These are phyloP conservation scores for Podochytrium sp. DNA, from an alignment of 192 early-diverging fungal species.

Conservation along the genomic window DNA sequence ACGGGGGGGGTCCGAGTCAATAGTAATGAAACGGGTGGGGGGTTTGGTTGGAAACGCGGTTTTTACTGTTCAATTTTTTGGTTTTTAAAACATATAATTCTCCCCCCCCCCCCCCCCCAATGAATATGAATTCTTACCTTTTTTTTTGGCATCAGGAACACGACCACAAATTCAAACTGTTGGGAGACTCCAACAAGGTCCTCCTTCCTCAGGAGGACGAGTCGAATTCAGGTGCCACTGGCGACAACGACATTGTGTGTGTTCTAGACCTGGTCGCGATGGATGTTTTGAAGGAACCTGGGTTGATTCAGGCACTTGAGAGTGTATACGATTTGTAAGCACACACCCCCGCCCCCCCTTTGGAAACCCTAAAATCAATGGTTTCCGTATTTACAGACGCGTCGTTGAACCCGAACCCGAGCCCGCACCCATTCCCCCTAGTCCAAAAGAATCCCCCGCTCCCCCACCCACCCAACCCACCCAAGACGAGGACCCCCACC, in stretches of 20 bases:
- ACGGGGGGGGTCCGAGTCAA: no score
- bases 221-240: no score
- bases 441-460: not conserved
- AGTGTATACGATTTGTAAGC: not conserved
- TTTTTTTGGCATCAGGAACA: not conserved
- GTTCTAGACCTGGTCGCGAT: not conserved
- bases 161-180: not conserved
- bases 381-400: not conserved
- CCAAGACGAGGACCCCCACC: not conserved
- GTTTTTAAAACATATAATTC: no score
- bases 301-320: not conserved
- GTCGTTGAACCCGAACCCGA: not conserved
- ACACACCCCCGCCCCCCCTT: no score
- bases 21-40: no score
- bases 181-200: not conserved
- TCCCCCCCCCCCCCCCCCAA: no score
- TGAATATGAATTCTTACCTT: no score
- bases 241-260: not conserved
- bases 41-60: no score
- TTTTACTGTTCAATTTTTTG: no score
- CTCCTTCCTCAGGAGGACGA: not conserved
- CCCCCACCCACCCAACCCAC: no score
- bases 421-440: not conserved
- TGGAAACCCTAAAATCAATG: not conserved
- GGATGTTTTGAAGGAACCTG: not conserved